Conservation (phyloP, 2,329 filamentous ascomycete species). For the Microdochium bolleyi region DNA sequence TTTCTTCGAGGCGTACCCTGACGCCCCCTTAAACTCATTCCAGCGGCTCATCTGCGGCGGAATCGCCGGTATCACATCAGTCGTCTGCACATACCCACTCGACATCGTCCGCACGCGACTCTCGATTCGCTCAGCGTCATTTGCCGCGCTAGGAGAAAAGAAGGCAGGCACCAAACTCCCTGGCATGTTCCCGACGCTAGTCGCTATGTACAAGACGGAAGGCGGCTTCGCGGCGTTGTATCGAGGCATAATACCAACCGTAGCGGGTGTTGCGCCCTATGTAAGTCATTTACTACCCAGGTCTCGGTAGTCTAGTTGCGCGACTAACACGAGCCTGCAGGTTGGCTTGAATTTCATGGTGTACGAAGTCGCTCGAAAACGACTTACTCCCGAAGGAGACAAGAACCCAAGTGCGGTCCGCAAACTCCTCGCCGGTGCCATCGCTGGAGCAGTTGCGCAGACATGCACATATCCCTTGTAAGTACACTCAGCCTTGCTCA, state of each 20-base stretch:
- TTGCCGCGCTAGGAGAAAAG: constrained; percentile 62
- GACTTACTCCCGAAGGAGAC: constrained; percentile 81
- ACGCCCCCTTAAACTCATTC: constrained; percentile 64
- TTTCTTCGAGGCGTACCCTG: constrained; percentile 71
- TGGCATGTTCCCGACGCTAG: constrained; percentile 85
- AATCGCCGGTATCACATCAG: constrained; percentile 87
- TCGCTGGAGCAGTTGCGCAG: constrained; percentile 94
- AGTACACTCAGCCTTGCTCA: constrained; percentile 25
- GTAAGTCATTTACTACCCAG: constrained; percentile 34
- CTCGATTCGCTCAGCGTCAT: constrained; percentile 97
- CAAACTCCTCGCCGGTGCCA: constrained; percentile 82
- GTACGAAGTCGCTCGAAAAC: constrained; percentile 80
- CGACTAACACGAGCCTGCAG: constrained; percentile 30
- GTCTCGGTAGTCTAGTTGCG: constrained; percentile 1
- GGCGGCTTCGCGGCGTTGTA: constrained; percentile 84
- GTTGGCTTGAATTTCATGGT: constrained; percentile 98
- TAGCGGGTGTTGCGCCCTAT: constrained; percentile 93
- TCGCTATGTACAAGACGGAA: constrained; percentile 81
- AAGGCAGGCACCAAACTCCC: constrained; percentile 62
- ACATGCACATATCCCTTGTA: constrained; percentile 98
- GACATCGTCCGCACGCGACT: constrained; percentile 94
- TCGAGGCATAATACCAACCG: constrained; percentile 85
- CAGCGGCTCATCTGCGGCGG: constrained; percentile 84
- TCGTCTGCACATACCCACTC: constrained; percentile 89
- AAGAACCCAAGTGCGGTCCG: constrained; percentile 70